These are phyloP conservation scores for Tulasnella sp. DNA, from an alignment of 768 basidiomycete genomes.

Conservation along the genomic window DNA sequence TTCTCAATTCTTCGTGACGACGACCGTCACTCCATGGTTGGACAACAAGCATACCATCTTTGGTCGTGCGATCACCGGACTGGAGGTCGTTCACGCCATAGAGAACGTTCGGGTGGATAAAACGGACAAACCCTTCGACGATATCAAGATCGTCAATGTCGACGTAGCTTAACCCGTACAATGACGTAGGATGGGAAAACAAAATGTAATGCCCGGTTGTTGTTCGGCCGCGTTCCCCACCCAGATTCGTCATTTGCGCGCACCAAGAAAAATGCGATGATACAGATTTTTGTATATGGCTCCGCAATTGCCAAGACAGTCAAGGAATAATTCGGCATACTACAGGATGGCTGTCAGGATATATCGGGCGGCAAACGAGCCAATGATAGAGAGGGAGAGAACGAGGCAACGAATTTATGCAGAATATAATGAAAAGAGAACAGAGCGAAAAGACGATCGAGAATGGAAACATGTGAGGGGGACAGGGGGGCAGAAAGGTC, in stretches of 20 bases:
- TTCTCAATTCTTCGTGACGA: constrained; percentile 98
- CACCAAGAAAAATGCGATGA: not conserved
- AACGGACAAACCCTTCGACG: constrained; percentile 86
- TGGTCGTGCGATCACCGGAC: constrained; percentile 80
- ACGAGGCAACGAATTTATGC: not conserved
- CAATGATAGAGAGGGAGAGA: not conserved
- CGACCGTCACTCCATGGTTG: constrained; percentile 90
- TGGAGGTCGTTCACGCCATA: constrained; percentile 89
- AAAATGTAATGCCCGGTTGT: not conserved
- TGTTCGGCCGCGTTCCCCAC: not conserved
- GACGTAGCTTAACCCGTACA: constrained; percentile 36
- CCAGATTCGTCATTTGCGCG: not conserved
- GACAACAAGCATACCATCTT: constrained; percentile 94
- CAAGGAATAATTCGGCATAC: not conserved
- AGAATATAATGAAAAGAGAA: not conserved
- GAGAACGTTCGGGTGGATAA: constrained; percentile 89
- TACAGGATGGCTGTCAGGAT: not conserved
- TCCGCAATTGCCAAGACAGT: not conserved
- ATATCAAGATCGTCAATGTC: constrained; percentile 82
- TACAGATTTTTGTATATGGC: not conserved
- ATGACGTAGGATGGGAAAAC: not conserved
- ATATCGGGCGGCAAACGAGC: not conserved
- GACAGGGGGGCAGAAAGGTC: not conserved
- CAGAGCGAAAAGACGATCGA: not conserved
- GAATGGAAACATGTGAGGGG: not conserved